Base-by-base conservation (phyloP, 257 asterid species). In the Dorcoceras hygrometricum region DNA sequence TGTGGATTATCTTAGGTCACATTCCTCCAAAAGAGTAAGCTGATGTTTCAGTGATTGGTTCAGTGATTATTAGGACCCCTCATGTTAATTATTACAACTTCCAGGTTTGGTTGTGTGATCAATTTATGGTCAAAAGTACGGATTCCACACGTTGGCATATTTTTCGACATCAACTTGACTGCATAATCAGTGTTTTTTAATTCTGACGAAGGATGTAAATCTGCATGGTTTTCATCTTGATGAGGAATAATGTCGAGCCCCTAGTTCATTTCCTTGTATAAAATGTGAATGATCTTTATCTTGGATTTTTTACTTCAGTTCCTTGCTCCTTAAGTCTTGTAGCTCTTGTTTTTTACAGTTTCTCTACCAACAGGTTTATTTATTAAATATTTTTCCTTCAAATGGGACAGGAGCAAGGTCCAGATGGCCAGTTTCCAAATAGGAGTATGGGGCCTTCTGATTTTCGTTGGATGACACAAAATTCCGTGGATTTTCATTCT, bases 1-100 rank as follows among this genome's bases (percentile, higher is more conserved):
- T 39, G 99, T 93, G 67, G 99, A 93, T 86, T 93, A 71, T 76
- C 95, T 90, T 65, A 82, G 99, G 68, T 90, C 99, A 51, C 90
- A 85, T 63, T 76, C 95, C 66, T 66, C 97, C 39, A 90, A 81
- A 82, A 84, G 92, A 74, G 99, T 93, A 77, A 81, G 99, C 82
- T 69, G 43, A 63, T 66, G 36, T 62, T 31, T 57, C 60, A 28
- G 24, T 57, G 29, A 59, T 64, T 5, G 59, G 39, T 58, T 43
- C 31, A 14, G 39, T 22, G 20, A 53, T 34, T 57, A 27, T 57
- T 58, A 56, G 50, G 71, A 61, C 57, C 18, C 20, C n/a, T 62
- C 60, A 9, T 59, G 22, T 57, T 20, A n/a, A 19, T 43, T 43
- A 46, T 60, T 26, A 24, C 32, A 23, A 26, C 24, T 25, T 51